Evolutionary conservation across 2,329 filamentous ascomycete species (phyloP), one percentile per base, ranked within the genome.

Genomic region (Lasiodiplodia citricola): DNA sequence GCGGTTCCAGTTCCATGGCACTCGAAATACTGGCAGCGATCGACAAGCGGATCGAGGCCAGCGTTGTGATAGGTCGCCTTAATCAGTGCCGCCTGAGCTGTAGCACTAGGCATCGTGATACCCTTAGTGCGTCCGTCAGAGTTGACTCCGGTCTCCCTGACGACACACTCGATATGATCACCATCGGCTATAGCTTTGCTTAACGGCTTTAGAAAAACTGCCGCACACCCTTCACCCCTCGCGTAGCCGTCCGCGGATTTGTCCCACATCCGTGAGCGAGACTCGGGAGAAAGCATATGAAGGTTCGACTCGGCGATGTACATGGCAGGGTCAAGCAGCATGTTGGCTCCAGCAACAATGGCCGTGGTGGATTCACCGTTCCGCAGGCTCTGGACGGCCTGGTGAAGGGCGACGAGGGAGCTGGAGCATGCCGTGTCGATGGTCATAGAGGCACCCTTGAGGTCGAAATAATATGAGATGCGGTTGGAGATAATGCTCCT

Each of bases 131-230:
- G 75, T 4, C 80, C 80, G 57, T 80, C 78, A 23, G 72, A 71
- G 38, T 75, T 76, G 35, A 74, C 68, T 18, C 72, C 75, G 7
- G 74, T 77, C 25, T 74, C 73, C 2, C 74, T 72, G 31, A 77
- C 72, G 35, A 76, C 71, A 54, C 77, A 78, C 57, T 82, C 78
- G 25, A 84, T 80, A 16, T 75, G 74, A 69, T 84, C 82, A 4
- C 79, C 79, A 70, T 83, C 79, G 0, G 70, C 74, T 11, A 87
- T 64, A 0, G 87, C 87, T 2, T 79, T 74, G 3, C 73, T 75
- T 0, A 87, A 70, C 2, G 75, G 78, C 73, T 88, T 88, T 0
- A 88, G 70, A 1, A 87, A 74, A 0, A 88, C 70, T 0, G 78
- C 75, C 0, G 80, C 81, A 21, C 86, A 76, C 0, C 85, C 85